These are phyloP conservation scores for Alternaria brassicae DNA, from an alignment of 2,329 filamentous ascomycete genomes.

Conservation along the genomic window DNA sequence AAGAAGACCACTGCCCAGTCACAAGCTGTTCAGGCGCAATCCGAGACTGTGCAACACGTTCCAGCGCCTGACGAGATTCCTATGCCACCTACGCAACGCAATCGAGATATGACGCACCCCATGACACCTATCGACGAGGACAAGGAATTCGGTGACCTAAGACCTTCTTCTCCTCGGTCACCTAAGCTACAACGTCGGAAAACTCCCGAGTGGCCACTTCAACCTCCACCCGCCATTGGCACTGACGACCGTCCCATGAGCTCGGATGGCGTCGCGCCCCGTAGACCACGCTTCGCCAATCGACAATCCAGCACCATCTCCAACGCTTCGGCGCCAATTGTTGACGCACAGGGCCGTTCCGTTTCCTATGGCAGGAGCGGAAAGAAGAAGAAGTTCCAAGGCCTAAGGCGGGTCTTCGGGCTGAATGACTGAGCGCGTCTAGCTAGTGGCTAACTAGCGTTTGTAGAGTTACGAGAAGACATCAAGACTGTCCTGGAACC, in stretches of 20 bases:
- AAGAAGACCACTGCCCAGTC: conserved; percentile 58
- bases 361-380: conserved; percentile 42
- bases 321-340: conserved; percentile 33
- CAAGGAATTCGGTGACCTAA: conserved; percentile 33
- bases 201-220: conserved; percentile 60
- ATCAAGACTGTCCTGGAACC: not conserved
- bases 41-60: conserved; percentile 39
- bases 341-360: conserved; percentile 24
- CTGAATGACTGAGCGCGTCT: conserved; percentile 58
- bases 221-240: conserved; percentile 44
- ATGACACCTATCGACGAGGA: conserved; percentile 48
- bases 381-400: conserved; percentile 72
- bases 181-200: conserved; percentile 59
- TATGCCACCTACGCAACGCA: conserved; percentile 37
- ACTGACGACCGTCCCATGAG: conserved; percentile 40
- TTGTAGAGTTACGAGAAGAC: conserved; percentile 7
- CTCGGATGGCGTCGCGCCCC: conserved; percentile 36
- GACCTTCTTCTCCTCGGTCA: conserved; percentile 31
- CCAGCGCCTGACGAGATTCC: conserved; percentile 33
- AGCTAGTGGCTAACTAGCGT: conserved; percentile 21
- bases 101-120: conserved; percentile 32
- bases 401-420: conserved; percentile 70
- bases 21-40: conserved; percentile 43
- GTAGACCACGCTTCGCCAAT: conserved; percentile 32
- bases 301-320: conserved; percentile 32